Evolutionary conservation across 2,329 filamentous ascomycete species (phyloP).

Genomic region (Colletotrichum zoysiae): DNA sequence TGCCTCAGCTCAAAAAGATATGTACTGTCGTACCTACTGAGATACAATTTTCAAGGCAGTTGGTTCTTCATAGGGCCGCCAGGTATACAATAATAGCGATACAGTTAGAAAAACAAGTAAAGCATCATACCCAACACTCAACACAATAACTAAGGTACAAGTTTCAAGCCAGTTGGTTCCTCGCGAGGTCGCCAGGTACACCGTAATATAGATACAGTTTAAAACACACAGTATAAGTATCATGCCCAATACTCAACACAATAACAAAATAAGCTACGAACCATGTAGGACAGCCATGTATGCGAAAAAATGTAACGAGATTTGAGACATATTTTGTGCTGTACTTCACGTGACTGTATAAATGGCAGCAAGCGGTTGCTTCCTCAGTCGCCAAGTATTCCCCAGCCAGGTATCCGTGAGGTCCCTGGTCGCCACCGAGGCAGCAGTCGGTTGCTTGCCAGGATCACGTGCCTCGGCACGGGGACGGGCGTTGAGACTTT

Average conservation of each 20-base stretch:
- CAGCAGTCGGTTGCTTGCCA: fast-evolving
- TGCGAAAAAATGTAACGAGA: neutral
- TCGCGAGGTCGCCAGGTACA: no score
- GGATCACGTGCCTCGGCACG: neutral
- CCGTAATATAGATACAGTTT: no score
- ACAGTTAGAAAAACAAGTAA: no score
- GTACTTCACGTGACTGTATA: neutral
- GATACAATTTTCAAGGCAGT: no score
- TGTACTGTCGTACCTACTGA: neutral
- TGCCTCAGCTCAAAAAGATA: neutral
- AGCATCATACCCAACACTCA: no score
- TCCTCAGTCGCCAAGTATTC: neutral
- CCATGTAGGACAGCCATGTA: neutral
- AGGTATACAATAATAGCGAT: no score
- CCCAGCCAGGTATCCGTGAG: neutral
- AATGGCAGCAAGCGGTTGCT: neutral
- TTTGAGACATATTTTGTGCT: neutral
- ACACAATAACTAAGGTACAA: no score
- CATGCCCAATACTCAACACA: no score
- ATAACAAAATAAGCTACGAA: neutral
- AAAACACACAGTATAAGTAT: no score
- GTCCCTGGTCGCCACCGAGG: neutral
- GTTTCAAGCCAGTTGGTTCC: no score
- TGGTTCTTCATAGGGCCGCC: no score
- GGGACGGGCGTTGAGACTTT: slow-evolving; percentile 8